Evolutionary conservation across 768 basidiomycete species (phyloP), one percentile per base, ranked within the genome.

Genomic region (Lentinula sp.): DNA sequence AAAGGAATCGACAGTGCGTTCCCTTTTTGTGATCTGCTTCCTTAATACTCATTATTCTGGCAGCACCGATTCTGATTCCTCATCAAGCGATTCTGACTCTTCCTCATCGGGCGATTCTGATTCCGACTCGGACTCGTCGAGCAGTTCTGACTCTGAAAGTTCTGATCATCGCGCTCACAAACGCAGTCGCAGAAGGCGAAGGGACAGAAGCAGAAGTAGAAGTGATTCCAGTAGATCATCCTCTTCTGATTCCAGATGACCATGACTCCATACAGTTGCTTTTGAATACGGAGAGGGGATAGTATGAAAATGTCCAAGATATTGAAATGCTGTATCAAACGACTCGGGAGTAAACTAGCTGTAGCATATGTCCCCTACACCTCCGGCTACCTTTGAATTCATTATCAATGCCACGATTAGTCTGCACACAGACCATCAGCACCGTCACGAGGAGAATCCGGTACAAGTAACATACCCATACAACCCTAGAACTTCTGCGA

Each of bases 381-480:
- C 55, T 8, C 53, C 35, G 15, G 81, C 79, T 0, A 86, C 88
- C 69, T 78, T 82, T 9, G 93, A 90, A 74, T 97, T 94, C 85
- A 97, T 90, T 51, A 97, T 90, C 35, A 97, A 80, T 7, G 93
- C 92, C 55, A 97, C 92, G 65, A 97, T 91, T 54, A 91, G 80
- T 39, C 90, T 88, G 62, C 3, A 51, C 36, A 20, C 15, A 16
- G 54, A 37, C 10, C 33, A 54, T 36, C 15, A 63, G 41, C 51
- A 10, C 23, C 51, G 46, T 20, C n/a, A 18, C 51, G 13, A 41
- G 7, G 49, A 36, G 20, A 55, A 41, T 23, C 39, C 33, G 41
- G 37, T 57, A 52, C 3, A 54, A 45, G 20, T 43, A 4, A 74
- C 86, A 64, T 69, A 89, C 86, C 91, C 92, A 68, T 93, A 94